Evolutionary conservation across 768 basidiomycete genomes (phyloP).

Genomic region (Neoboletus brunneissimus): DNA sequence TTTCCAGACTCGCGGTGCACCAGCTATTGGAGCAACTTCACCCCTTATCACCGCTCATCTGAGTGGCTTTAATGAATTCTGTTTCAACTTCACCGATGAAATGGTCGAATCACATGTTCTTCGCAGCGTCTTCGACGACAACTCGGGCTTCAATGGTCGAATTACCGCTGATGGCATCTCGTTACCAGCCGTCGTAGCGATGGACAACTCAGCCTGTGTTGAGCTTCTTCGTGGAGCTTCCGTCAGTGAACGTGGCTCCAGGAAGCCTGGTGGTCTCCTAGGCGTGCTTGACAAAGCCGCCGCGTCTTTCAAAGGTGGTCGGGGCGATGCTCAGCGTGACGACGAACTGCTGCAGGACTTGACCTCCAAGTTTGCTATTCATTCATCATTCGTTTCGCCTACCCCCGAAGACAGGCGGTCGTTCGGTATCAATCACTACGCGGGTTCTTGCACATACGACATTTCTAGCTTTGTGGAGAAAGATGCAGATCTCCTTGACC

Average conservation of each 20-base stretch:
- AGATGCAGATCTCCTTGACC: conserved; percentile 52
- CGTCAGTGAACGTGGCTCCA: conserved; percentile 42
- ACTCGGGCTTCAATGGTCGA: conserved; percentile 42
- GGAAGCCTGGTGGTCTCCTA: conserved; percentile 57
- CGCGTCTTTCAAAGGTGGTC: conserved; percentile 49
- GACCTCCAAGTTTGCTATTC: conserved; percentile 42
- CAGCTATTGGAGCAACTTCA: conserved; percentile 38
- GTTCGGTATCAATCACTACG: conserved; percentile 63
- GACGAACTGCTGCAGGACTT: conserved; percentile 52
- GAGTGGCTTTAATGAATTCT: conserved; percentile 61
- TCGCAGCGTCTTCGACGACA: conserved; percentile 52
- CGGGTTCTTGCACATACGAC: conserved; percentile 55
- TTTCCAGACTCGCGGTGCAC: conserved; percentile 51
- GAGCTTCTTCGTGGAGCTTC: conserved; percentile 58
- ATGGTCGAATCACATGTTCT: conserved; percentile 55
- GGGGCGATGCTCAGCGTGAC: conserved; percentile 45
- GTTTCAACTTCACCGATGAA: conserved; percentile 59
- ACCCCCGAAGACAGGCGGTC: conserved; percentile 31
- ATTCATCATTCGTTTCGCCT: conserved; percentile 50
- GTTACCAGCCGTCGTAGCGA: conserved; percentile 44
- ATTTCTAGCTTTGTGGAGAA: conserved; percentile 46
- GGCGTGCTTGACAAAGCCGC: conserved; percentile 53
- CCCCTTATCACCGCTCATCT: conserved; percentile 55
- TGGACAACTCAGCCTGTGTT: conserved; percentile 54
- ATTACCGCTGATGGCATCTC: conserved; percentile 51